These are phyloP conservation scores for Pouteria glomerata DNA, from an alignment of 148 eudicot species.

Conservation along the genomic window DNA sequence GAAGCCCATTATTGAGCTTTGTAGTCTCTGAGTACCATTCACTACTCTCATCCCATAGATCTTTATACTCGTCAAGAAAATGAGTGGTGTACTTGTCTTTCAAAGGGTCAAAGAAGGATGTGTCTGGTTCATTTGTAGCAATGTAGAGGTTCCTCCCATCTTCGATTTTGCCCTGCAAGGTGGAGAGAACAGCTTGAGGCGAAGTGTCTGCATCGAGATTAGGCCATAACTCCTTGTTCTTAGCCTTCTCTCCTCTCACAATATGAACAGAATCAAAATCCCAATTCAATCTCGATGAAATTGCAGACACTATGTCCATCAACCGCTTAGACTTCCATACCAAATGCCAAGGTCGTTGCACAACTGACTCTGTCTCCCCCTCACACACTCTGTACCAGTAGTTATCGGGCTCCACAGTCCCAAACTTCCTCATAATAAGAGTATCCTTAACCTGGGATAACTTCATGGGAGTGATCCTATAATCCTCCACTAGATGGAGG, in stretches of 20 bases:
- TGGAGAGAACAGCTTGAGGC: slow-evolving; percentile 56
- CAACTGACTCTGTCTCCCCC: slow-evolving; percentile 78
- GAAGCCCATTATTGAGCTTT: slow-evolving; percentile 66
- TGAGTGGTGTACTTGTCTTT: slow-evolving; percentile 84
- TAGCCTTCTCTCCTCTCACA: slow-evolving; percentile 85
- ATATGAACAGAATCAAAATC: slow-evolving; percentile 85
- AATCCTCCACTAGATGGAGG: slow-evolving; percentile 73
- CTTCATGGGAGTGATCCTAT: slow-evolving; percentile 65
- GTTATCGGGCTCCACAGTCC: slow-evolving; percentile 80
- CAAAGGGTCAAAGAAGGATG: slow-evolving; percentile 66
- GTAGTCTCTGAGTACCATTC: slow-evolving; percentile 75
- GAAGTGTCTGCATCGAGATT: slow-evolving; percentile 84
- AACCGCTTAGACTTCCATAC: slow-evolving; percentile 83
- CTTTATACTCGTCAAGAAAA: slow-evolving; percentile 76
- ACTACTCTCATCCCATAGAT: slow-evolving; percentile 78
- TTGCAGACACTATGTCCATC: slow-evolving; percentile 80
- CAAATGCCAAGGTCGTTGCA: slow-evolving; percentile 90
- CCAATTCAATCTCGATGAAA: slow-evolving; percentile 74
- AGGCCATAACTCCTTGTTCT: slow-evolving; percentile 73
- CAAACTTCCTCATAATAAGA: slow-evolving; percentile 80
- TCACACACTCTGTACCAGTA: slow-evolving; percentile 98
- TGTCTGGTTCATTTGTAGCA: slow-evolving; percentile 68
- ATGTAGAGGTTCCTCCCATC: slow-evolving; percentile 76
- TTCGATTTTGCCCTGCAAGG: slow-evolving; percentile 60
- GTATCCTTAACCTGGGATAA: slow-evolving; percentile 54